Conservation (phyloP, 2,329 filamentous ascomycete genomes). For the Cladobotryum protrusum region DNA sequence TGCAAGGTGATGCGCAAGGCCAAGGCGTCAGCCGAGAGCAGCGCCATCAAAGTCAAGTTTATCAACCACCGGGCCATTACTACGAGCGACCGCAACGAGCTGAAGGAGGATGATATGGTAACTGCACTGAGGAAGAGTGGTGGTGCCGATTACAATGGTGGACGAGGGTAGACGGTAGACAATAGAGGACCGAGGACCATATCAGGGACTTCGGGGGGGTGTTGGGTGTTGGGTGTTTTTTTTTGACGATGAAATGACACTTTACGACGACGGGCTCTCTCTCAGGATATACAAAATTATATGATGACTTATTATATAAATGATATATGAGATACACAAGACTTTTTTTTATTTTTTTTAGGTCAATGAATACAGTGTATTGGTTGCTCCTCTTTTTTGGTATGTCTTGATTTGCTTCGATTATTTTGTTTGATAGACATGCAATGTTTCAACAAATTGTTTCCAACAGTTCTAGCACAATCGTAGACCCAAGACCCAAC, state of each 20-base stretch:
- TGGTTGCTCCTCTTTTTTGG: background rate
- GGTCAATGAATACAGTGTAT: too few species aligned
- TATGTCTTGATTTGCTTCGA: too few species aligned
- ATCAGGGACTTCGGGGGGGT: background rate
- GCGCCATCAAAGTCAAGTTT: slow-evolving; percentile 57
- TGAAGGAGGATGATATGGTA: slow-evolving; percentile 57
- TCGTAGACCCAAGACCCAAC: too few species aligned
- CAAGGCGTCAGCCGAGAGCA: slow-evolving; percentile 60
- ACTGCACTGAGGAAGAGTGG: slow-evolving; percentile 57
- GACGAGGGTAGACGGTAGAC: slow-evolving; percentile 17
- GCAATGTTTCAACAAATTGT: background rate
- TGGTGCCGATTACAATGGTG: slow-evolving; percentile 66
- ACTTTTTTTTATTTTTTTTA: too few species aligned
- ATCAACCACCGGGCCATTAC: slow-evolving; percentile 60
- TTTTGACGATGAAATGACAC: background rate
- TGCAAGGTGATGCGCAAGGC: slow-evolving; percentile 66
- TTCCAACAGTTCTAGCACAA: too few species aligned
- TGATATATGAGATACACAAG: background rate
- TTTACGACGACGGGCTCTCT: too few species aligned
- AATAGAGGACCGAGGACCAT: background rate
- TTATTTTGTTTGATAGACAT: background rate
- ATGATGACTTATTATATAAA: slow-evolving; percentile 6
- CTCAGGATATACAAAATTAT: slow-evolving; percentile 1
- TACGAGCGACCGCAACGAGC: slow-evolving; percentile 52
- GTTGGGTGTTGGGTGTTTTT: slow-evolving; percentile 1